Evolutionary conservation across 495 filamentous ascomycete species (phyloP), one percentile per base, ranked within the genome.

Genomic region (Penicillium pancosmium): DNA sequence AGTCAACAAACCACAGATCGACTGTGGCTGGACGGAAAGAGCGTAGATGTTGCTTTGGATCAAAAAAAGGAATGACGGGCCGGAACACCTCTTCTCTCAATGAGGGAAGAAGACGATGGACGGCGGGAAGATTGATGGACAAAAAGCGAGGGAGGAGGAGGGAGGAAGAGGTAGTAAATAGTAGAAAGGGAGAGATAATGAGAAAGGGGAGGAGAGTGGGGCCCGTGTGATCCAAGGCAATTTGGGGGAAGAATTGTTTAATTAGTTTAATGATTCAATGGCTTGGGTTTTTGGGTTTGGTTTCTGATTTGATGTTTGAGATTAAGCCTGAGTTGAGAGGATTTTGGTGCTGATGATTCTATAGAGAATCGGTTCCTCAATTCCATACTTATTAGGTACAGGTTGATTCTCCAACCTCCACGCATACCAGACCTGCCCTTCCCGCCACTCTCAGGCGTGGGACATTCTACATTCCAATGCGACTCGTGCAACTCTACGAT

Each of bases 31-130:
- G 62, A 56, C 53, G 52, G 16, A 59, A 67, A 38, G 68, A 51
- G 50, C 56, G 55, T 67, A 46, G 56, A 59, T 62, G 56, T 63
- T 52, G 57, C 64, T 60, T 61, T 48, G 56, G 56, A 50, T 56
- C 57, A 56, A 55, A 75, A 73, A 31, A 31, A 78, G 59, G 75
- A 78, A 67, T 72, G 75, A 76, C 74, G 70, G 69, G 68, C 75
- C 57, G 57, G 48, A 61, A 68, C 71, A 71, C 69, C 66, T 68
- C 66, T 66, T 71, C 68, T 61, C 51, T 66, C 62, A 59, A 76
- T 68, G 64, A 52, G 60, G 63, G 59, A 63, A 62, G 63, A 55
- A 61, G 48, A 59, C 66, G 53, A 63, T 52, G 57, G 54, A 36
- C 60, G 63, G 64, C 64, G 68, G 60, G 50, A 54, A 53, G 46